These are phyloP conservation scores for Mycena kentingensis DNA, from an alignment of 768 basidiomycete genomes.

Conservation along the genomic window DNA sequence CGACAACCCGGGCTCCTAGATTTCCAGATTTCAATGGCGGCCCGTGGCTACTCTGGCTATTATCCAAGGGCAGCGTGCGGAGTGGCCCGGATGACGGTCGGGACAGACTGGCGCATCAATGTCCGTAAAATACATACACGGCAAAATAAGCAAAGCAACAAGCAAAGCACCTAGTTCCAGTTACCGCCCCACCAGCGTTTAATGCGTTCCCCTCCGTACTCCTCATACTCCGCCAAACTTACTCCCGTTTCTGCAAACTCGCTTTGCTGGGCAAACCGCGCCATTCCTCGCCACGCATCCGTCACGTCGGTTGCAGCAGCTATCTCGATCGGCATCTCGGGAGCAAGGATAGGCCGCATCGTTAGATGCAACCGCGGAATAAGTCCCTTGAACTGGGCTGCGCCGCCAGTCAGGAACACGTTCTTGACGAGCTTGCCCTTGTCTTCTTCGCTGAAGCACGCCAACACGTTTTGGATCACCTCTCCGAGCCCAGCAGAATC, in stretches of 20 bases:
- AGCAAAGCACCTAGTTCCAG: slow-evolving; percentile 55
- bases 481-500: slow-evolving; percentile 96
- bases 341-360: slow-evolving; percentile 84
- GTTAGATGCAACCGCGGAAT: slow-evolving; percentile 64
- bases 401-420: slow-evolving; percentile 85
- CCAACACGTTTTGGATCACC: slow-evolving; percentile 81
- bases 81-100: neutral
- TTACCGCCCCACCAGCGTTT: slow-evolving; percentile 94
- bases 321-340: slow-evolving; percentile 73
- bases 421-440: slow-evolving; percentile 81
- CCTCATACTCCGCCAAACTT: slow-evolving; percentile 83
- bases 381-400: slow-evolving; percentile 75
- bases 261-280: slow-evolving; percentile 61
- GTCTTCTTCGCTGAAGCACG: slow-evolving; percentile 66
- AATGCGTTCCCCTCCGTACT: slow-evolving; percentile 84
- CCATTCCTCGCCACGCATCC: slow-evolving; percentile 96
- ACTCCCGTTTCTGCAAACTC: slow-evolving; percentile 60
- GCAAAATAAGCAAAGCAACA: slow-evolving; percentile 14
- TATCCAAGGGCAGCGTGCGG: no score
- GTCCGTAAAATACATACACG: neutral
- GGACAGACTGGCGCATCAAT: no score
- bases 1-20: no score
- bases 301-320: slow-evolving; percentile 65
- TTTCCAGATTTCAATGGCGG: no score
- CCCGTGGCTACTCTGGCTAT: no score